A percentile compares a stretch with the other conserved stretches of the same genome.
Conservation (phyloP, 2,329 filamentous ascomycete genomes). For the Zymoseptoria brevis region DNA sequence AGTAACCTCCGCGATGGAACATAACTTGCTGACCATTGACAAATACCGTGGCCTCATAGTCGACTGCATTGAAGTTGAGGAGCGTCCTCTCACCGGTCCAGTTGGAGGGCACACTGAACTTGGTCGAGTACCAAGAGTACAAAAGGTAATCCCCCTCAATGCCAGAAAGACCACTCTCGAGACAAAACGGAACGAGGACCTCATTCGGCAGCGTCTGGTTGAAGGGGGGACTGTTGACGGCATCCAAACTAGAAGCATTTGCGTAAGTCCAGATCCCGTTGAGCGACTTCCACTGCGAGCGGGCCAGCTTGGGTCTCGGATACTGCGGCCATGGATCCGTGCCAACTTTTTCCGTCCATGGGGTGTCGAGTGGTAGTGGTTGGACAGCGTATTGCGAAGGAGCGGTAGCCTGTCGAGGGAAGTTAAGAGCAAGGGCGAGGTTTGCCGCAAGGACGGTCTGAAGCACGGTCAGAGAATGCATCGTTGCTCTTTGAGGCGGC, state of each 20-base stretch:
- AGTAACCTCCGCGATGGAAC: slow-evolving; percentile 51
- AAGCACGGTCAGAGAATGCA: neutral
- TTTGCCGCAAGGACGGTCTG: neutral
- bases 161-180: slow-evolving; percentile 48
- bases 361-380: slow-evolving; percentile 38
- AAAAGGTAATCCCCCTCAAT: slow-evolving; percentile 21
- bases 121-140: slow-evolving; percentile 36
- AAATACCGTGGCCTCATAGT: slow-evolving; percentile 54
- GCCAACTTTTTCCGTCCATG: slow-evolving; percentile 45
- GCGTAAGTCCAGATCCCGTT: slow-evolving; percentile 52
- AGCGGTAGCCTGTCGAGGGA: slow-evolving; percentile 1
- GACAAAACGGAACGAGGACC: slow-evolving; percentile 47
- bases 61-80: slow-evolving; percentile 54
- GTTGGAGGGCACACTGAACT: slow-evolving; percentile 42
- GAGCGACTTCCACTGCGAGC: slow-evolving; percentile 46
- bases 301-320: slow-evolving; percentile 48
- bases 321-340: slow-evolving; percentile 48
- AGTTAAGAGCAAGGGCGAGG: neutral
- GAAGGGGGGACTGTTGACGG: slow-evolving; percentile 38
- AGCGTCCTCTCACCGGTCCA: slow-evolving; percentile 45
- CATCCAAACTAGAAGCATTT: slow-evolving; percentile 35
- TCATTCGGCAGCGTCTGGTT: slow-evolving; percentile 35
- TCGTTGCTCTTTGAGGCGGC: neutral
- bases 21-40: slow-evolving; percentile 47
- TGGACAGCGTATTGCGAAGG: slow-evolving; percentile 30